Conservation (phyloP, 2,329 filamentous ascomycete genomes). For the Macrophomina phaseolina region DNA sequence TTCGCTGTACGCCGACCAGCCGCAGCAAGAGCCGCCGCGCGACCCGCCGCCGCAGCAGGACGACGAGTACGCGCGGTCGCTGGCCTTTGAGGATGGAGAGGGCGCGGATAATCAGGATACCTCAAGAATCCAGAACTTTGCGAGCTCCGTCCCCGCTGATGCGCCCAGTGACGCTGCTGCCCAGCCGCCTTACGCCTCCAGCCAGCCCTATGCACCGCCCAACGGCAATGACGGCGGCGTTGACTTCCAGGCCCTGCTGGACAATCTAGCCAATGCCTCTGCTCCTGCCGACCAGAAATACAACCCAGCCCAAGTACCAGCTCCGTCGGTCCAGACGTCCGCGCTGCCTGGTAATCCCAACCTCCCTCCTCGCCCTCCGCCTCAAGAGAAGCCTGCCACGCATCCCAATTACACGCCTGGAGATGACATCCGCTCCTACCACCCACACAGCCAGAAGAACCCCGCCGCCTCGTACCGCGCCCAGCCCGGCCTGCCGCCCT, state of each 20-base stretch:
- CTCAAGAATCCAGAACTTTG: constrained; percentile 46
- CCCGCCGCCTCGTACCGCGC: constrained; percentile 39
- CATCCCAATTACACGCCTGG: constrained; percentile 55
- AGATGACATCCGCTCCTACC: constrained; percentile 57
- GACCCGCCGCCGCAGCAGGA: constrained; percentile 33
- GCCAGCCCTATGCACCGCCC: constrained; percentile 36
- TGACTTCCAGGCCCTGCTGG: constrained; percentile 55
- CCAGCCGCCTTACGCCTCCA: constrained; percentile 24
- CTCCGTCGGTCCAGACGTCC: constrained; percentile 36
- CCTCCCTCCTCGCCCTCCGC: constrained; percentile 55
- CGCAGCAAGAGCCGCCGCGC: constrained; percentile 31
- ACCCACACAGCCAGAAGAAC: constrained; percentile 53
- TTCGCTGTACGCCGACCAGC: constrained; percentile 41
- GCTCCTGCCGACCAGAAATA: constrained; percentile 34
- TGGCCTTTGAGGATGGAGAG: constrained; percentile 36
- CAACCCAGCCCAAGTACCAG: constrained; percentile 20
- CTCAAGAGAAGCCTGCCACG: constrained; percentile 55
- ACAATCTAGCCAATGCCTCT: constrained; percentile 42
- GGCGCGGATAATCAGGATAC: constrained; percentile 43
- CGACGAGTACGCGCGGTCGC: constrained; percentile 35
- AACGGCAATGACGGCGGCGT: constrained; percentile 41
- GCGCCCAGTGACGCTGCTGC: constrained; percentile 45
- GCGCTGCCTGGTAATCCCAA: constrained; percentile 46
- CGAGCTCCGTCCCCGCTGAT: constrained; percentile 39
- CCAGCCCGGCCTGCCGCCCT: constrained; percentile 35